Evolutionary conservation across 1,139 yeast genomes (phyloP).

Genomic region (Lodderomyces metapsilosis): DNA sequence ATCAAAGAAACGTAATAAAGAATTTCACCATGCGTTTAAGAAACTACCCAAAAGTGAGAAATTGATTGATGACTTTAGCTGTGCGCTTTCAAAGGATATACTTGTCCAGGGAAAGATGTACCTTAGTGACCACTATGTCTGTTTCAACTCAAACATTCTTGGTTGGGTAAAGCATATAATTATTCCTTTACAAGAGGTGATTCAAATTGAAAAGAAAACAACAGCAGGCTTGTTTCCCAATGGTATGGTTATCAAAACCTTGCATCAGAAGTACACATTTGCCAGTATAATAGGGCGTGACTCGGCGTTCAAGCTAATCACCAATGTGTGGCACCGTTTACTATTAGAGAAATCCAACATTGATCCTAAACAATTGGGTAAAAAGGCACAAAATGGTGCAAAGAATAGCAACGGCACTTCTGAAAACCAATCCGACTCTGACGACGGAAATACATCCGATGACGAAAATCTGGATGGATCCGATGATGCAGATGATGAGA

Average conservation of each 20-base stretch:
- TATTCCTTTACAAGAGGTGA: slow-evolving; percentile 69
- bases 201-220: slow-evolving; percentile 67
- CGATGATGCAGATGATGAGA: slow-evolving; percentile 13
- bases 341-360: slow-evolving; percentile 27
- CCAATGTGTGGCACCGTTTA: slow-evolving; percentile 59
- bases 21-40: slow-evolving; percentile 63
- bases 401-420: slow-evolving; percentile 7
- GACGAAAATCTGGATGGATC: slow-evolving; percentile 8
- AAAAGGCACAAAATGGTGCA: slow-evolving; percentile 13
- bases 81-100: slow-evolving; percentile 72
- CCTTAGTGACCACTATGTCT: slow-evolving; percentile 55
- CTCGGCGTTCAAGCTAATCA: slow-evolving; percentile 57
- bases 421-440: slow-evolving; percentile 8
- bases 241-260: slow-evolving; percentile 67
- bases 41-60: slow-evolving; percentile 52
- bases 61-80: slow-evolving; percentile 63
- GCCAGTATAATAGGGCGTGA: slow-evolving; percentile 74
- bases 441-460: slow-evolving; percentile 11
- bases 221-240: slow-evolving; percentile 76
- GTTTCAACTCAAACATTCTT: slow-evolving; percentile 70
- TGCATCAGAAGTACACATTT: slow-evolving; percentile 69
- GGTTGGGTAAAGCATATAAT: slow-evolving; percentile 70
- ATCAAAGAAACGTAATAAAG: slow-evolving; percentile 50
- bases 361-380: slow-evolving; percentile 18
- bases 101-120: slow-evolving; percentile 71